Base-by-base conservation (phyloP, 2,329 filamentous ascomycete genomes). In the Pseudogymnoascus sp. region DNA sequence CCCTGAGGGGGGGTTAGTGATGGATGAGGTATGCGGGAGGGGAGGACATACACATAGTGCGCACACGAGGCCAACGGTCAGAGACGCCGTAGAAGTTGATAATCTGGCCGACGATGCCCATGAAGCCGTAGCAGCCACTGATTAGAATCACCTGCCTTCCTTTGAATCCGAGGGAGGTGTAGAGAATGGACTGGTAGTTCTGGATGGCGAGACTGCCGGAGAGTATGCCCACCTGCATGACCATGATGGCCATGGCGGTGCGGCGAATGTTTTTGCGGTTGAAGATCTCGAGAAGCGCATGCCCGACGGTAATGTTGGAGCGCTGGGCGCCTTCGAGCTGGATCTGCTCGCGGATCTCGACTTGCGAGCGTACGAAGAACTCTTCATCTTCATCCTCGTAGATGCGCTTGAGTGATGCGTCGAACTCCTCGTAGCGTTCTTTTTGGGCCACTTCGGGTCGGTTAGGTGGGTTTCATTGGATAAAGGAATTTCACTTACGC, bases 71-170 rank as follows among this genome's bases (percentile, higher is more conserved):
- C 71, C 71, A 74, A 33, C 67, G 65, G 33, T 74, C 72, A 0
- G 70, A 66, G 0, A 73, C 69, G 22, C 67, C 64, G 38, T 70
- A 61, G 7, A 74, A 60, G 58, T 71, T 71, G 36, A 73, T 69
- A 8, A 70, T 63, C 39, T 72, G 70, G 1, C 71, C 72, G 2
- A 72, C 63, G 9, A 74, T 60, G 0, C 68, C 72, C 71, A 73
- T 74, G 22, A 73, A 67, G 7, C 72, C 73, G n/a, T 75, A 74
- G 16, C 76, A 76, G 9, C 78, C 80, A 60, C 78, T 78, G 25
- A 80, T 80, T 14, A 82, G 72, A 3, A 81, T 72, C 23, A 79
- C 75, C 5, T 76, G 75, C 64, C 76, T 76, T 68, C 79, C 79
- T 62, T 79, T 77, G 22, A 80, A 78, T 65, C 77, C 78, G 60